These are phyloP conservation scores for Phytopythium boreale DNA, from an alignment of 352 stramenopile species.

Conservation along the genomic window DNA sequence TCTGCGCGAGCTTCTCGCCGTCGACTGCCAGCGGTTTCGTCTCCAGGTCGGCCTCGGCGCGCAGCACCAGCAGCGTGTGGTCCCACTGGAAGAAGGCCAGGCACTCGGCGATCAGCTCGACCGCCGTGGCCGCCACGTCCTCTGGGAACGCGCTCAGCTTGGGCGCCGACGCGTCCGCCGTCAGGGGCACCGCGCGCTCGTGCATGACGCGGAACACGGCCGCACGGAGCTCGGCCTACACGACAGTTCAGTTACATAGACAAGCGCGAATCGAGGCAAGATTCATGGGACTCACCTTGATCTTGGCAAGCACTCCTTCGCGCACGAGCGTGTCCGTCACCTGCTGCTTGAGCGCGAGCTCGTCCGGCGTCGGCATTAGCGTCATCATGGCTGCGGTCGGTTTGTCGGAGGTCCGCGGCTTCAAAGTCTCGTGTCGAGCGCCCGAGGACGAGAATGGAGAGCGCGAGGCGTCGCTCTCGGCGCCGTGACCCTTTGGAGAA, in stretches of 20 bases:
- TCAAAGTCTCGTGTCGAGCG: neutral
- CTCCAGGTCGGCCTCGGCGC: conserved; percentile 36
- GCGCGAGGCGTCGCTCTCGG: neutral
- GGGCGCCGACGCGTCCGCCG: conserved; percentile 11
- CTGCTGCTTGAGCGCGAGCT: conserved; percentile 63
- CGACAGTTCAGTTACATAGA: neutral
- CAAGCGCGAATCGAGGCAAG: too few species aligned
- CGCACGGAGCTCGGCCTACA: conserved; percentile 61
- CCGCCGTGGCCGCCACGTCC: conserved; percentile 25
- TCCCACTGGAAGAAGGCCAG: conserved; percentile 58
- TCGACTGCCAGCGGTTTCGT: conserved; percentile 7
- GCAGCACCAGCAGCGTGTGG: conserved; percentile 48
- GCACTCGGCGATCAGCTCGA: conserved; percentile 59
- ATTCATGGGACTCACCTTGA: conserved; percentile 47
- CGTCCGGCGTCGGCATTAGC: conserved; percentile 34
- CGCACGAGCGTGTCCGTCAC: conserved; percentile 49
- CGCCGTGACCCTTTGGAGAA: neutral
- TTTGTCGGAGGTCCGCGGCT: neutral
- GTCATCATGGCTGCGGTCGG: conserved; percentile 14
- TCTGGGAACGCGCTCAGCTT: conserved; percentile 26
- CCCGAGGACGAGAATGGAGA: neutral
- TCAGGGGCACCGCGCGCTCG: conserved; percentile 15
- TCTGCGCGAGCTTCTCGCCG: conserved; percentile 11
- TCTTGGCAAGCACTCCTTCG: conserved; percentile 65
- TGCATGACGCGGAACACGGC: conserved; percentile 82